Evolutionary conservation across 1,284 basidiomycete genomes (phyloP).

Genomic region (Cryptococcus sp.): DNA sequence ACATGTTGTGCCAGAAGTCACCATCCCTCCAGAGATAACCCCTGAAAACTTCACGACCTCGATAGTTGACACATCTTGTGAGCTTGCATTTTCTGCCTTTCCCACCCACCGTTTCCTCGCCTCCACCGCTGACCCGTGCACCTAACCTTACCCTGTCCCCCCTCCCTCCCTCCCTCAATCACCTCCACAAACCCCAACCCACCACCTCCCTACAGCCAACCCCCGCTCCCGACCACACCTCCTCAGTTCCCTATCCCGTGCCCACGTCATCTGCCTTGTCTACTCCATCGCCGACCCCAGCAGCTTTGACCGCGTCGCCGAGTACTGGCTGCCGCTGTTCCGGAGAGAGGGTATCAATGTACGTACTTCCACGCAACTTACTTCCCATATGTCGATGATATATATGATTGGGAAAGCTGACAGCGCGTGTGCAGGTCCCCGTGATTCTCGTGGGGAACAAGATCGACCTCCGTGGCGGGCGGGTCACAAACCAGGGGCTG

Average conservation of each 20-base stretch:
- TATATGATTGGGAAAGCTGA: too few species aligned
- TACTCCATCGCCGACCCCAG: conserved; percentile 93
- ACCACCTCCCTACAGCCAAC: conserved; percentile 20
- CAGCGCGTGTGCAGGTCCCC: conserved; percentile 63
- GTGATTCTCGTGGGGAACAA: conserved; percentile 98
- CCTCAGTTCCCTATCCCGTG: conserved; percentile 90
- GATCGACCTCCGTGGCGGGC: conserved; percentile 88
- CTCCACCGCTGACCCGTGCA: too few species aligned
- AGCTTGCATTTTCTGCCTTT: conserved; percentile 36
- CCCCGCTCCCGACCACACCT: conserved; percentile 66
- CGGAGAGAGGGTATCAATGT: conserved; percentile 92
- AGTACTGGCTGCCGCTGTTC: conserved; percentile 99
- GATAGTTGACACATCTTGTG: conserved; percentile 91
- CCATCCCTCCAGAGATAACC: conserved; percentile 91
- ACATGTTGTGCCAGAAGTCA: conserved; percentile 89
- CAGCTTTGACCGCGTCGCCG: conserved; percentile 93
- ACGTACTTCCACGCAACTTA: conserved; percentile 38
- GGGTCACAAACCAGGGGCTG: conserved; percentile 89
- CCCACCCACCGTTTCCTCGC: too few species aligned
- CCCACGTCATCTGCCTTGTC: conserved; percentile 96
- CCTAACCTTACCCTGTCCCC: too few species aligned
- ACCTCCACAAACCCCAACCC: background rate
- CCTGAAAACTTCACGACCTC: conserved; percentile 94
- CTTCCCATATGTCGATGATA: too few species aligned
- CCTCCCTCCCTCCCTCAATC: too few species aligned